Evolutionary conservation across 2,329 filamentous ascomycete species (phyloP).

Genomic region (Xylaria sp.): DNA sequence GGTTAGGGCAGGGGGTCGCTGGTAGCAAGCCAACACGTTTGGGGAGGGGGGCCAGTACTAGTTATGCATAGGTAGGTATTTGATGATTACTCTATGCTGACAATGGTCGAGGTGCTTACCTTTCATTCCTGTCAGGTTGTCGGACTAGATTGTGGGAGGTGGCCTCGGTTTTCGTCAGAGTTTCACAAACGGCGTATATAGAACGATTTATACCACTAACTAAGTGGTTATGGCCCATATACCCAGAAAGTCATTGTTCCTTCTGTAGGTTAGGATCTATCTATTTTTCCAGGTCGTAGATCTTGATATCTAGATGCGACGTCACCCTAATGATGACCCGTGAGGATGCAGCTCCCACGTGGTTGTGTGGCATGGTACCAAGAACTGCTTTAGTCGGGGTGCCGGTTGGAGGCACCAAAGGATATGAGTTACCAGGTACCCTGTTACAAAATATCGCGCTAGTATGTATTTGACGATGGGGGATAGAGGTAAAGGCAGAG

Average conservation of each 20-base stretch:
- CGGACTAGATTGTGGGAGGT: no score
- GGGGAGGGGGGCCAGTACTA: not conserved
- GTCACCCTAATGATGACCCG: constrained; percentile 6
- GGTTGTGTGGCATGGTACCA: constrained; percentile 10
- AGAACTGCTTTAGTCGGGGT: not conserved
- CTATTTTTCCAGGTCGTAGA: constrained; percentile 3
- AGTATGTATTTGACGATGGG: not conserved
- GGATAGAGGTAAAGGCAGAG: not conserved
- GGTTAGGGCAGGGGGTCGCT: not conserved
- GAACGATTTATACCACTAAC: not conserved
- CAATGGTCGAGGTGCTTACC: constrained; percentile 1
- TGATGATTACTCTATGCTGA: constrained; percentile 27
- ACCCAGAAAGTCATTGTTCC: not conserved
- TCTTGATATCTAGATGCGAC: constrained; percentile 6
- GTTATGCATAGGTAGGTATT: not conserved
- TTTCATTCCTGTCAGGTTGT: not conserved
- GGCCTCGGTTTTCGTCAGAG: not conserved
- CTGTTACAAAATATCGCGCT: not conserved
- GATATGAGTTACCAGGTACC: not conserved
- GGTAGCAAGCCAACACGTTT: constrained; percentile 4
- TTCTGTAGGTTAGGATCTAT: not conserved
- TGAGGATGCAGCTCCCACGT: constrained; percentile 32
- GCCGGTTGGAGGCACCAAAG: not conserved
- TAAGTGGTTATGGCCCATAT: no score
- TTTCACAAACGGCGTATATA: not conserved